Evolutionary conservation across 805 yeast genomes (phyloP).

Genomic region (Komagataella kurtzmanii): DNA sequence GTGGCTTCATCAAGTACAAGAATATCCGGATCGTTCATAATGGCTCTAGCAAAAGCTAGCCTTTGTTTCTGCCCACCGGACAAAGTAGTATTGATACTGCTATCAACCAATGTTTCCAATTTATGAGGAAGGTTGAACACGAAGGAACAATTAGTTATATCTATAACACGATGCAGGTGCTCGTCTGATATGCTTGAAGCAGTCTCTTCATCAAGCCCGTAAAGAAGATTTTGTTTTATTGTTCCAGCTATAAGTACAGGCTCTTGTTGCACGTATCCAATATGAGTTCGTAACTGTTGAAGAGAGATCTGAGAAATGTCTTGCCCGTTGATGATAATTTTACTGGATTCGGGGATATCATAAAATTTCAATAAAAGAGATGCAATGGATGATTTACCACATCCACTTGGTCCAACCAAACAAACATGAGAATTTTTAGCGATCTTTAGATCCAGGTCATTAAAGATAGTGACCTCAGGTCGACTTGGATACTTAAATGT

Average conservation of each 20-base stretch:
- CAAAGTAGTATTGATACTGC: constrained; percentile 77
- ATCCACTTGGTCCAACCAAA: constrained; percentile 94
- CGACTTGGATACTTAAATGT: constrained; percentile 78
- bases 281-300: constrained; percentile 54
- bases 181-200: constrained; percentile 22
- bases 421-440: constrained; percentile 80
- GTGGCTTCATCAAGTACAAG: constrained; percentile 89
- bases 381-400: constrained; percentile 85
- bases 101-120: constrained; percentile 59
- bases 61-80: constrained; percentile 96
- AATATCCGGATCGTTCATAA: constrained; percentile 67
- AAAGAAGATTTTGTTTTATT: constrained; percentile 67
- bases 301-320: constrained; percentile 54
- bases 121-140: constrained; percentile 69
- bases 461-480: constrained; percentile 54
- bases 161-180: constrained; percentile 46
- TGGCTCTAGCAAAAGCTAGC: constrained; percentile 80
- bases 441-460: constrained; percentile 43
- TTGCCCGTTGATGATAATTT: constrained; percentile 49
- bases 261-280: constrained; percentile 92
- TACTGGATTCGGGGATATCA: constrained; percentile 53
- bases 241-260: constrained; percentile 84
- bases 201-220: constrained; percentile 48
- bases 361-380: constrained; percentile 73
- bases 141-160: constrained; percentile 67